Evolutionary conservation across 345 rosid genomes (phyloP), one percentile per base, ranked within the genome.

Genomic region (Trapa incisa): DNA sequence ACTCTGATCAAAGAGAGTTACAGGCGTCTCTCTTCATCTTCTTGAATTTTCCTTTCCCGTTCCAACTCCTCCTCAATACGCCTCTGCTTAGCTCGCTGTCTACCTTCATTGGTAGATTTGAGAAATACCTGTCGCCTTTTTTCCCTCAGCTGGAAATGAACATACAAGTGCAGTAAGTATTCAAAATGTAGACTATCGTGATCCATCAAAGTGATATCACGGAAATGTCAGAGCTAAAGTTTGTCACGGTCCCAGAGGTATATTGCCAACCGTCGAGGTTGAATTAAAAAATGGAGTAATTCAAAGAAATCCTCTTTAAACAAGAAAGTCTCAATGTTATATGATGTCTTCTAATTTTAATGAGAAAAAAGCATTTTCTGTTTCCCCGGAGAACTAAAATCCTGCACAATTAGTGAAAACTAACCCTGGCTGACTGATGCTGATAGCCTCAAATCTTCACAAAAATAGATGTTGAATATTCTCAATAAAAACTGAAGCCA

Each of bases 1-100:
- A 2, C 14, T 16, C 29, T 56, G 53, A 61, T 50, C 1, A 4
- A 64, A 67, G 15, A 37, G 29, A 69, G 79, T 68, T 87, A 93
- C 98, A 87, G 78, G 56, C 92, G 92, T 72, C 76, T 84, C 74
- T 85, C 91, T 84, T 93, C 97, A 62, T 93, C 98, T 75, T 73
- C 78, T 71, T 83, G 91, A 75, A 78, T 87, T 77, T 77, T 88
- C 78, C 81, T 85, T 77, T 88, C 98, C 73, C 85, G 85, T 76
- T 90, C 86, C 35, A 85, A 67, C 76, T 81, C 97, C 78, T 86
- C 92, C 68, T 93, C 98, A 11, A 75, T 67, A 43, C 96, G 94
- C 77, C 82, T 93, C 70, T 93, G 98, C 73, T 86, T 93, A 68
- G 98, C 98, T 74, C 90, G 86, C 75, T 77, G 92, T 67, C 96